phyloP scores from a whole-genome alignment of 2,329 filamentous ascomycete genomes.

The Fusarium albidum region DNA sequence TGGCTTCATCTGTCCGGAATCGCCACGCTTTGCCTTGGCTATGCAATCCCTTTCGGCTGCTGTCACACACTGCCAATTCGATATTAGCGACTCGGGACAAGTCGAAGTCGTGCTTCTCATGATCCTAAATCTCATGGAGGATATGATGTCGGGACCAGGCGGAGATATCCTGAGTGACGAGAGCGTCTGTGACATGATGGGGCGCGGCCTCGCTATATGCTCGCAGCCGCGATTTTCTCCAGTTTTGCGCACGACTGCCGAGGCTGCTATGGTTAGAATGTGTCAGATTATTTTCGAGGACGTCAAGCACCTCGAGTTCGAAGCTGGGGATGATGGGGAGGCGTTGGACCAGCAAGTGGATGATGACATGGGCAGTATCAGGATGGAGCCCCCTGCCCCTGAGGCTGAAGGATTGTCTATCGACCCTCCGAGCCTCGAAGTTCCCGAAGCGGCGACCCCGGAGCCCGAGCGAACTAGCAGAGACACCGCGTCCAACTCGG shows the following conservation, averaged over 20 bases:
- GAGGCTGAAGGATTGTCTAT: conserved; percentile 32
- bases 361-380: conserved; percentile 76
- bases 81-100: conserved; percentile 92
- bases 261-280: conserved; percentile 98
- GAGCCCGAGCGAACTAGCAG: conserved; percentile 49
- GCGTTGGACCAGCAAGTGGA: conserved; percentile 72
- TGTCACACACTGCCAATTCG: conserved; percentile 97
- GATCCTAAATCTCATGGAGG: conserved; percentile 97
- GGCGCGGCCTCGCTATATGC: conserved; percentile 95
- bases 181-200: conserved; percentile 99
- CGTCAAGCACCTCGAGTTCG: conserved; percentile 81
- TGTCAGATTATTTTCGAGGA: conserved; percentile 98
- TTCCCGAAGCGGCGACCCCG: conserved; percentile 25
- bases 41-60: conserved; percentile 96
- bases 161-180: conserved; percentile 96
- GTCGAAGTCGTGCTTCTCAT: conserved; percentile 95
- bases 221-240: conserved; percentile 93
- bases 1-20: conserved; percentile 83
- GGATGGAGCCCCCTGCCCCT: conserved; percentile 68
- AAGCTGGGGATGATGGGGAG: conserved; percentile 72
- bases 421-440: conserved; percentile 28
- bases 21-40: conserved; percentile 86
- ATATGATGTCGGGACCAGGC: conserved; percentile 93
- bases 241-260: conserved; percentile 86
- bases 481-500: conserved; percentile 62